Conservation (phyloP, 371 early-diverging fungal species). For the Mortierella sp. region DNA sequence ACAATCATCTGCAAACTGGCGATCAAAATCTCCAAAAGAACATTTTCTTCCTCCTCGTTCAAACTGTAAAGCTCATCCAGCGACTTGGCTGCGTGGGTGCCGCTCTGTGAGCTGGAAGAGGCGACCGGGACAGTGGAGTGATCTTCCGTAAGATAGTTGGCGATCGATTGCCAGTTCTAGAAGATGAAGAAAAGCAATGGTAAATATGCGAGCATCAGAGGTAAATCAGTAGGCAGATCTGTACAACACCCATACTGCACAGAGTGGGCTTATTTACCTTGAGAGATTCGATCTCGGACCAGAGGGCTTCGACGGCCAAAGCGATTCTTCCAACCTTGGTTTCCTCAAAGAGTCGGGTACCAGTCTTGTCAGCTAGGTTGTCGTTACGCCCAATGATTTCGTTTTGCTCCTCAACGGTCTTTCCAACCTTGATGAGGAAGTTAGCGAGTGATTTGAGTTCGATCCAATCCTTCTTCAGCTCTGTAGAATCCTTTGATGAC, state of each 20-base stretch:
- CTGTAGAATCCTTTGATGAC: slow-evolving; percentile 19
- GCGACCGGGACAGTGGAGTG: slow-evolving; percentile 59
- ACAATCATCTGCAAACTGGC: slow-evolving; percentile 62
- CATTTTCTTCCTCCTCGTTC: slow-evolving; percentile 74
- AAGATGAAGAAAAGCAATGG: not conserved
- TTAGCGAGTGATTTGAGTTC: slow-evolving; percentile 70
- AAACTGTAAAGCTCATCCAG: slow-evolving; percentile 64
- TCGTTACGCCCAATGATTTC: slow-evolving; percentile 15
- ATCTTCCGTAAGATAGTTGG: slow-evolving; percentile 72
- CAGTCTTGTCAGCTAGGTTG: slow-evolving; percentile 32
- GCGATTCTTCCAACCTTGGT: slow-evolving; percentile 58
- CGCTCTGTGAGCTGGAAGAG: slow-evolving; percentile 9
- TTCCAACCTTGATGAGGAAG: slow-evolving; percentile 65
- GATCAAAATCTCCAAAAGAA: slow-evolving; percentile 68
- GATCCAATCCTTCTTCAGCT: slow-evolving; percentile 70
- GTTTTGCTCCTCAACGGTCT: slow-evolving; percentile 30
- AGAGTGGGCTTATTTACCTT: slow-evolving; percentile 22
- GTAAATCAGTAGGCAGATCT: not conserved
- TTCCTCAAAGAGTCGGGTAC: slow-evolving; percentile 44
- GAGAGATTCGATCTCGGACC: slow-evolving; percentile 64
- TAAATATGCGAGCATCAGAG: not conserved
- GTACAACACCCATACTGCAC: not conserved
- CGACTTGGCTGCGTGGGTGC: slow-evolving; percentile 18
- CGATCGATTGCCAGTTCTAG: slow-evolving; percentile 68
- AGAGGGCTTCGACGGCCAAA: slow-evolving; percentile 70